Evolutionary conservation across 345 rosid genomes (phyloP), one percentile per base, ranked within the genome.

Genomic region (Linum usitatissimum): DNA sequence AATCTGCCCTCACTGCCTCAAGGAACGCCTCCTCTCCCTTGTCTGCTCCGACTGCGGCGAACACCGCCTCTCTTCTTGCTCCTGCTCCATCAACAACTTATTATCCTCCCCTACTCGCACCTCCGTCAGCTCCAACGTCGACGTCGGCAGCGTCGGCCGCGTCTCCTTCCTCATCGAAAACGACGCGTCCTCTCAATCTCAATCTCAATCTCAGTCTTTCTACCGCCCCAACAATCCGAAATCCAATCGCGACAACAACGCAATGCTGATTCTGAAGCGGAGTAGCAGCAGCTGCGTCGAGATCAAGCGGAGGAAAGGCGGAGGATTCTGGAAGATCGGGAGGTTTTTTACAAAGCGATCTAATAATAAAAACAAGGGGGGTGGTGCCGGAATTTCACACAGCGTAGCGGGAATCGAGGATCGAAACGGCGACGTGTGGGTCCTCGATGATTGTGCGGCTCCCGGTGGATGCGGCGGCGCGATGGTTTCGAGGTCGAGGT

Each of bases 11-110:
- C 71, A 77, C 59, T 93, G 99, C 67, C 88, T 93, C 63, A 84
- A 84, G 66, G 99, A 93, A 66, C 93, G 97, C n/a, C 75, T 93
- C 64, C 71, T 83, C 20, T 86, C 74, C 61, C 79, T 93, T 65
- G 92, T 93, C 0, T 93, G 99, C 56, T 86, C 97, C 0, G 97
- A 90, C 61, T 93, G 99, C 55, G 97, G 99, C 5, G 97, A 90
- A 60, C 99, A 90, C 53, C 74, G 99, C 15, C 82, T 87, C 39
- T 93, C 99, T 36, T 93, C 97, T 17, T 93, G 99, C 21, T 90
- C 97, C 15, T 93, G 97, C 79, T 90, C 97, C 1, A 82, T 79
- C 28, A 23, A 23, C 28, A 23, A 23, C 28, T 23, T 23, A 23
- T 23, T 23, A 76, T 78, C 72, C 69, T 84, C 94, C 23, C 81